These are phyloP conservation scores for Apiotrichum akiyoshidainum DNA, from an alignment of 1,284 basidiomycete genomes.

Conservation along the genomic window DNA sequence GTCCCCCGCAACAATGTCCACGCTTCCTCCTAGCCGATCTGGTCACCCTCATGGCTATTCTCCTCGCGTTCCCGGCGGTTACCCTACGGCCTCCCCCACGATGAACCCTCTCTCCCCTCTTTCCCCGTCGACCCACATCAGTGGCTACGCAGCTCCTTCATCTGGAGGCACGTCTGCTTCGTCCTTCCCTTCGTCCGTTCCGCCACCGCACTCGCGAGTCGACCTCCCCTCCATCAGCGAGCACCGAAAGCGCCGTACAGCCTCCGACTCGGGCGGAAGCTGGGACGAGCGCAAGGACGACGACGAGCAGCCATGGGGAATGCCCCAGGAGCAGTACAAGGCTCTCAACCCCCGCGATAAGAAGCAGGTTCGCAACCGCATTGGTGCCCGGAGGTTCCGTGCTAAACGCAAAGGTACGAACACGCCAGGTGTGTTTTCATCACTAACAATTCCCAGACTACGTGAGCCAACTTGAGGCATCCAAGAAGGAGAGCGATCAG, in stretches of 20 bases:
- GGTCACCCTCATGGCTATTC: constrained; percentile 18
- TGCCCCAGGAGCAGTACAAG: constrained; percentile 47
- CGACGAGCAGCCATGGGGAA: constrained; percentile 44
- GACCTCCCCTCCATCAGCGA: constrained; percentile 5
- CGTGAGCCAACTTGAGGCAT: constrained; percentile 15
- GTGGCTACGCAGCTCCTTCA: constrained; percentile 7
- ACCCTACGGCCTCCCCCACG: constrained; percentile 17
- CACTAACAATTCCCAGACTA: constrained; percentile 13
- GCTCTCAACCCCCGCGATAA: constrained; percentile 43
- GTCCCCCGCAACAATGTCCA: constrained; percentile 20
- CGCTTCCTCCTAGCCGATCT: constrained; percentile 8
- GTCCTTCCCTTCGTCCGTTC: constrained; percentile 17
- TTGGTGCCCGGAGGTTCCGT: constrained; percentile 43
- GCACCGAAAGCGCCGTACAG: constrained; percentile 13
- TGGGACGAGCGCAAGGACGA: constrained; percentile 20
- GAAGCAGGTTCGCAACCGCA: constrained; percentile 46
- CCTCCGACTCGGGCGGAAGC: constrained; percentile 10
- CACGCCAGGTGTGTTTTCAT: not conserved
- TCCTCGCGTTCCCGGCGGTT: constrained; percentile 18
- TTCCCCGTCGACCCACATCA: constrained; percentile 19
- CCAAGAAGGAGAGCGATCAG: constrained; percentile 26
- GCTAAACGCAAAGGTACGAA: constrained; percentile 47
- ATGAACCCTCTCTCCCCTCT: constrained; percentile 21
- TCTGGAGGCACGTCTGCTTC: constrained; percentile 7
- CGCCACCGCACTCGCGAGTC: constrained; percentile 11